Evolutionary conservation across 2,329 filamentous ascomycete genomes (phyloP).

Genomic region (Fusarium udum): DNA sequence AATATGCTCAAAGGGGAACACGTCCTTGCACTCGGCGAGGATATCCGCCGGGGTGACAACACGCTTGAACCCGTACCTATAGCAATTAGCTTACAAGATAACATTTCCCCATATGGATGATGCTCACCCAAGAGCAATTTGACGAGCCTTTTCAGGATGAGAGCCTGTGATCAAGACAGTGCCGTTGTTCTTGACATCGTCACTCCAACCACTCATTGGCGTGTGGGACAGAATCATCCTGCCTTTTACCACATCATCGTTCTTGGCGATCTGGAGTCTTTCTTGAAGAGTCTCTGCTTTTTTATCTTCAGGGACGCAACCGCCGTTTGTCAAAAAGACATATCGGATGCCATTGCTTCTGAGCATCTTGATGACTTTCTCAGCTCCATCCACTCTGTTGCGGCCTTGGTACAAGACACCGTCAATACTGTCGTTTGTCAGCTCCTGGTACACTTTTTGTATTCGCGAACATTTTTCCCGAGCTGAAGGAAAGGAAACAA

Average conservation of each 20-base stretch:
- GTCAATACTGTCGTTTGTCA: constrained; percentile 70
- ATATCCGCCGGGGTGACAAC: constrained; percentile 91
- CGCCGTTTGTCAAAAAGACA: constrained; percentile 95
- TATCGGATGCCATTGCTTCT: constrained; percentile 83
- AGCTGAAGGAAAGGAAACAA: background rate
- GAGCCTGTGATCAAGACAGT: constrained; percentile 81
- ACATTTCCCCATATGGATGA: background rate
- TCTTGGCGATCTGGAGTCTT: constrained; percentile 45
- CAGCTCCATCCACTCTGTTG: constrained; percentile 80
- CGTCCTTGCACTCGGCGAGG: constrained; percentile 73
- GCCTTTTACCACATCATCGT: constrained; percentile 48
- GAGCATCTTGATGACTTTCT: constrained; percentile 76
- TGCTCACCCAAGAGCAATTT: constrained; percentile 73
- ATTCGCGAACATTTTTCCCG: background rate
- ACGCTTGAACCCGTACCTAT: constrained; percentile 75
- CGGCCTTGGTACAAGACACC: constrained; percentile 91
- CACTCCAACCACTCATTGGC: constrained; percentile 73
- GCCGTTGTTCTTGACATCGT: constrained; percentile 48
- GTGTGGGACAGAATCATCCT: constrained; percentile 83
- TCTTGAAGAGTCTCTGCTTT: constrained; percentile 49
- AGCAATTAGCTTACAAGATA: background rate
- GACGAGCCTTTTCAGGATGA: constrained; percentile 71
- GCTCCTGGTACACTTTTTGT: background rate
- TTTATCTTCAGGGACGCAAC: constrained; percentile 77
- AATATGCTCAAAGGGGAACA: constrained; percentile 81